Evolutionary conservation across 768 basidiomycete species (phyloP).

Genomic region (Leccinum broughii): DNA sequence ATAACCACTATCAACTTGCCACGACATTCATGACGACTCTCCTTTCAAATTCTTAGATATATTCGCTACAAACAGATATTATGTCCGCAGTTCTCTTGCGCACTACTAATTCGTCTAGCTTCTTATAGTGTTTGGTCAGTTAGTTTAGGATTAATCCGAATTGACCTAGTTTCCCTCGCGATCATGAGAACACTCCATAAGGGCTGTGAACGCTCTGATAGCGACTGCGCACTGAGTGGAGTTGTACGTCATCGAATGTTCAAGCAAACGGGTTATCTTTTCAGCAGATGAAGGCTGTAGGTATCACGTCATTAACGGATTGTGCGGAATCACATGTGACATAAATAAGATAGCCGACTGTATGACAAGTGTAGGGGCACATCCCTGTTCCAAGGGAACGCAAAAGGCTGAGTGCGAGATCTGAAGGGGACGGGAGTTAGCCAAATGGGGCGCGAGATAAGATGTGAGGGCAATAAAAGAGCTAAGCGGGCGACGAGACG

Average conservation of each 20-base stretch:
- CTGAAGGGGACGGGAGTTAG: too few relatives aligned
- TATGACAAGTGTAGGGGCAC: background rate
- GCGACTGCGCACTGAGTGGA: background rate
- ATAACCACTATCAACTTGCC: constrained; percentile 4
- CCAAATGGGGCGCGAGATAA: too few relatives aligned
- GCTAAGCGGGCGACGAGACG: too few relatives aligned
- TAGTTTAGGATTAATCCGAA: constrained; percentile 11
- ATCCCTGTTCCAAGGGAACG: too few relatives aligned
- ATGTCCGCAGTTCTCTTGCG: background rate
- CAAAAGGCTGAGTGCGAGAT: too few relatives aligned
- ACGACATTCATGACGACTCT: constrained; percentile 21
- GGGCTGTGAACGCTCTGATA: background rate
- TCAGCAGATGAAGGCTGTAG: background rate
- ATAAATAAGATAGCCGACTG: background rate
- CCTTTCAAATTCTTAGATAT: constrained; percentile 12
- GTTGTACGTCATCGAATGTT: background rate
- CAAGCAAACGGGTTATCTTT: background rate
- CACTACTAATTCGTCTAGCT: constrained; percentile 19
- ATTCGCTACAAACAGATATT: constrained; percentile 15
- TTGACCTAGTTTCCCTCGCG: background rate
- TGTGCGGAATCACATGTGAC: background rate
- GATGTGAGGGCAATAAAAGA: too few relatives aligned
- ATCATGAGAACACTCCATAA: background rate
- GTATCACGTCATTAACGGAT: background rate
- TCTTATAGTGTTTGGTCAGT: constrained; percentile 12